Evolutionary conservation across 257 asterid species (phyloP), one percentile per base, ranked within the genome.

Genomic region (Misopates orontium): DNA sequence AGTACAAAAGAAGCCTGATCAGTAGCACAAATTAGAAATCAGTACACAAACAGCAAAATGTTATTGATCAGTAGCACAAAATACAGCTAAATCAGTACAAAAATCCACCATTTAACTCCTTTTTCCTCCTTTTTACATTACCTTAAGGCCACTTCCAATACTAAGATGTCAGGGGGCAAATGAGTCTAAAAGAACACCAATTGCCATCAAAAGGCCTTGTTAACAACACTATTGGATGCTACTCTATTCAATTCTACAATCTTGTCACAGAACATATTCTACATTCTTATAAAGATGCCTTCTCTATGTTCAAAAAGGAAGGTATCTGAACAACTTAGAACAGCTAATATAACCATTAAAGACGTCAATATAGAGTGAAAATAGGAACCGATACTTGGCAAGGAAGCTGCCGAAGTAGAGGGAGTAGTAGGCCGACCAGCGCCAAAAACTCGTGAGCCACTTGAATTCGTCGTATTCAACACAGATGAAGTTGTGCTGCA

Each of bases 401-500:
- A 12, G 57, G 77, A 60, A 52, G 86, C 80, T 51, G 80, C 74
- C 48, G 97, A 71, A 49, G 76, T 68, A 45, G 86, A 23, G 4
- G 92, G 91, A 22, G 73, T 80, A 56, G 72, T 60, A 0, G 96
- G 96, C 10, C 66, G 66, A 61, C 95, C 90, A 25, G 91, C 87
- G 0, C 97, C 97, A 19, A 77, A 88, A 66, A 86, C 89, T 60
- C 81, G 82, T n/a, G 96, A 80, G 22, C 97, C 97, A 20, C 77
- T 82, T 20, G 95, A 83, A 67, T 80, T 86, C 0, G 95, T 87
- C 12, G 85, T 80, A 63, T 91, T 84, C 64, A 91, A 61, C 40
- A 88, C 73, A 12, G 96, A 79, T 44, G 96, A 82, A 64, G 79
- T 84, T n/a, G 95, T 91, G 95, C 97, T 90, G 93, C 91, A 80